Conservation (phyloP, 2,329 filamentous ascomycete genomes). For the Diaporthe capsici region DNA sequence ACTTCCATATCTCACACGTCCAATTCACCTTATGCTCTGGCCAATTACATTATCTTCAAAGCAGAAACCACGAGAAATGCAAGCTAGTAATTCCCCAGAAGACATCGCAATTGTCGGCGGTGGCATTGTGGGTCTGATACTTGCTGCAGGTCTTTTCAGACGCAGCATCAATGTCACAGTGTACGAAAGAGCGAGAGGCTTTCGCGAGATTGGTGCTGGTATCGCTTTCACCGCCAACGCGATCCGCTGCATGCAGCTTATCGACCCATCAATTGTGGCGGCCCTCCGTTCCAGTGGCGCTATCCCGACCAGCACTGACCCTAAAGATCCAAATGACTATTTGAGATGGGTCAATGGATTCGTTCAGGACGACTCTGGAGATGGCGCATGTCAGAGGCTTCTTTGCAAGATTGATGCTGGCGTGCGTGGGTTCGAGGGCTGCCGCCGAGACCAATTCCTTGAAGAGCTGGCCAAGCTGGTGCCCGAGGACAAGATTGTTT, state of each 20-base stretch:
- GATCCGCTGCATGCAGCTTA: constrained; percentile 68
- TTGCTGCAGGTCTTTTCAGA: constrained; percentile 53
- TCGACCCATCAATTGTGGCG: constrained; percentile 59
- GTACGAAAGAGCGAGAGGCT: constrained; percentile 35
- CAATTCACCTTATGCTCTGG: not conserved
- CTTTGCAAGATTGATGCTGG: no score
- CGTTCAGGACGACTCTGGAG: no score
- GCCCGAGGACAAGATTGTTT: no score
- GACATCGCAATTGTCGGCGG: constrained; percentile 33
- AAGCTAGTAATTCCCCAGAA: not conserved
- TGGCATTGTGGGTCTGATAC: constrained; percentile 47
- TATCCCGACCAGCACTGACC: constrained; percentile 40
- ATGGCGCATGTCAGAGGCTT: no score
- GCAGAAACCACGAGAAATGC: not conserved
- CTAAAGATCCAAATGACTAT: no score
- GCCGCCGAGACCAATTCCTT: no score
- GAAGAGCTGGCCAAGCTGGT: no score
- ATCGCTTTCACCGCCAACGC: constrained; percentile 53
- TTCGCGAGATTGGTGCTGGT: constrained; percentile 41
- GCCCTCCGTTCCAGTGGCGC: constrained; percentile 68
- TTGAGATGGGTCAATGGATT: no score
- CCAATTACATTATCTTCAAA: not conserved
- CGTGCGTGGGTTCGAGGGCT: no score
- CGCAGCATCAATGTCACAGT: constrained; percentile 44
- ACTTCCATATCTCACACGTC: no score